Conservation (phyloP, 176 grass and related monocot genomes). For the Pontederia crassipes region DNA sequence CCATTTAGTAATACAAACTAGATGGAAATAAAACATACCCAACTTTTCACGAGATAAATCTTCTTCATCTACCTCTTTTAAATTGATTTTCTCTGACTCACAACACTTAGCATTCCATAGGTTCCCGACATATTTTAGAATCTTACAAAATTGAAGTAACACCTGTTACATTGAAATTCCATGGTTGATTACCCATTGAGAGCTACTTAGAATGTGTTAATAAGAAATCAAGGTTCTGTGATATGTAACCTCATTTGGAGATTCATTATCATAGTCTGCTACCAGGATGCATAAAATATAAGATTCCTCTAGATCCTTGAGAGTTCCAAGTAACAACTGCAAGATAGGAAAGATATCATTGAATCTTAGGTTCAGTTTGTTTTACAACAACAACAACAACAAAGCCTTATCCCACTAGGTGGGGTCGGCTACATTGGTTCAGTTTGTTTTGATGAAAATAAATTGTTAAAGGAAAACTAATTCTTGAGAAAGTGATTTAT, state of each 20-base stretch:
- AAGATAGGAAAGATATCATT: background rate
- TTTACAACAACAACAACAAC: background rate
- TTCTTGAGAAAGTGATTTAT: too few relatives aligned
- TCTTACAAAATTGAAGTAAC: constrained; percentile 21
- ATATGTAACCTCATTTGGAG: background rate
- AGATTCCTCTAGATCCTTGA: background rate
- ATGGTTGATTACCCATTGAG: background rate
- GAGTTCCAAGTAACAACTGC: background rate
- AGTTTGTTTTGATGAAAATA: background rate
- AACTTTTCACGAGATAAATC: constrained; percentile 23
- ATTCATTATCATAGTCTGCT: background rate
- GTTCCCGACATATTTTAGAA: constrained; percentile 28
- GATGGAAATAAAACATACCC: constrained; percentile 19
- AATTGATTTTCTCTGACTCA: background rate
- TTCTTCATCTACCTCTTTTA: constrained; percentile 18
- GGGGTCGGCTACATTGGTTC: too few relatives aligned
- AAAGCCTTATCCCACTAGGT: background rate
- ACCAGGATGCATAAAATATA: background rate
- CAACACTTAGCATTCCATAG: constrained; percentile 1
- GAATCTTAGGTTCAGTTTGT: background rate
- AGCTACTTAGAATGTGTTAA: background rate
- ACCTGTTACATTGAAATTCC: constrained; percentile 7
- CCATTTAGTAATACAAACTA: background rate
- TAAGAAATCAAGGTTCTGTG: background rate
- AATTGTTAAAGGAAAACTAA: background rate